Percentiles rank a stretch among this genome's conserved stretches.
These are phyloP conservation scores for Annulohypoxylon bovei DNA, from an alignment of 495 filamentous ascomycete species.

Conservation along the genomic window DNA sequence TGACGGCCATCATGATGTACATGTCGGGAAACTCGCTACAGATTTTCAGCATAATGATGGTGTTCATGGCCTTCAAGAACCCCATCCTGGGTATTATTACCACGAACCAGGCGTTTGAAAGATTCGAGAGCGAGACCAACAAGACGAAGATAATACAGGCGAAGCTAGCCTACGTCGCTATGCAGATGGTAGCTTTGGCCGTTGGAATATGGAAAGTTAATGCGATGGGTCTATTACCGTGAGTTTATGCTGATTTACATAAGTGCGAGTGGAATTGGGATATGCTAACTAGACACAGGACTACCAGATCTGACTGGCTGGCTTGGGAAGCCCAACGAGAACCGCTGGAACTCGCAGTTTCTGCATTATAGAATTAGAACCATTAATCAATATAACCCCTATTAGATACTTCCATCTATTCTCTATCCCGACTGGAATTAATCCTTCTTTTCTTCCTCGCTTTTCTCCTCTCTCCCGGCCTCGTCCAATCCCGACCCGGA, in stretches of 20 bases:
- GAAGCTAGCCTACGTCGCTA: slow-evolving; percentile 85
- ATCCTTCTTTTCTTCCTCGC: neutral
- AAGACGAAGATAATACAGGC: slow-evolving; percentile 74
- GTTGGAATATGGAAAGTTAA: slow-evolving; percentile 98
- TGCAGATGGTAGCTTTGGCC: slow-evolving; percentile 83
- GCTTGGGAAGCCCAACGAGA: slow-evolving; percentile 89
- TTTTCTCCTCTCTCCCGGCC: neutral
- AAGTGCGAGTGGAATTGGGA: neutral
- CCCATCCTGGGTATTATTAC: slow-evolving; percentile 84
- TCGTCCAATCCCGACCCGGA: slow-evolving; percentile 21
- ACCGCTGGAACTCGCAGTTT: slow-evolving; percentile 74
- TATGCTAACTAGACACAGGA: slow-evolving; percentile 63
- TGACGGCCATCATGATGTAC: slow-evolving; percentile 99
- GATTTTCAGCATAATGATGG: slow-evolving; percentile 99
- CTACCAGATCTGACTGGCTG: slow-evolving; percentile 93
- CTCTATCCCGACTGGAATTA: neutral
- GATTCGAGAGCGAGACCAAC: slow-evolving; percentile 88
- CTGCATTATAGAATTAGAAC: slow-evolving; percentile 57
- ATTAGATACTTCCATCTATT: neutral
- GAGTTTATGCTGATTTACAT: slow-evolving; percentile 51
- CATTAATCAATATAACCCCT: neutral
- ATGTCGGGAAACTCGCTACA: slow-evolving; percentile 99
- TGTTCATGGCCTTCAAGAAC: slow-evolving; percentile 97
- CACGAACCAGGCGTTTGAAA: slow-evolving; percentile 82
- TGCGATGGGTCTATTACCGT: slow-evolving; percentile 94